These are phyloP conservation scores for Globisporangium canariense DNA, from an alignment of 352 stramenopile species.

Conservation along the genomic window DNA sequence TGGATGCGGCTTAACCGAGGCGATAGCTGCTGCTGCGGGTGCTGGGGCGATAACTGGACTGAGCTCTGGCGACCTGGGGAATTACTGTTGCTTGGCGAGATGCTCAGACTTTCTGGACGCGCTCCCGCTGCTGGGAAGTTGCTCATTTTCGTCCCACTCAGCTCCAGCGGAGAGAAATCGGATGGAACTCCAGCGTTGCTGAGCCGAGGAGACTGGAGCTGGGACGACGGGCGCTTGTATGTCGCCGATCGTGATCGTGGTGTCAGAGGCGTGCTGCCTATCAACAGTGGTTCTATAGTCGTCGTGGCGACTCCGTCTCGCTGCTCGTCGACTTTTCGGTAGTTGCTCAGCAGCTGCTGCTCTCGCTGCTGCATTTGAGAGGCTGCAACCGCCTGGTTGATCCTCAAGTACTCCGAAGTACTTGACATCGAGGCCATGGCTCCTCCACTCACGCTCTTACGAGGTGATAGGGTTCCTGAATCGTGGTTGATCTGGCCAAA, in stretches of 20 bases:
- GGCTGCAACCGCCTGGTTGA: conserved; percentile 4
- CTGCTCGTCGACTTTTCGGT: conserved; percentile 17
- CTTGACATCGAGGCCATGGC: not conserved
- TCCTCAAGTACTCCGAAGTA: conserved; percentile 3
- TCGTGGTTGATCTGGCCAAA: not conserved
- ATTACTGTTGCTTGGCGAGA: not conserved
- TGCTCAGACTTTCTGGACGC: not conserved
- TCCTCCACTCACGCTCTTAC: not conserved
- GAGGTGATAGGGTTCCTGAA: not conserved
- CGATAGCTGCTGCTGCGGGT: conserved; percentile 3
- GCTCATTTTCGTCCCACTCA: conserved; percentile 3
- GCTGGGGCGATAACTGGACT: not conserved
- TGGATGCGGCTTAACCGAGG: conserved; percentile 1
- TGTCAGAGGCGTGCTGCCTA: conserved; percentile 6
- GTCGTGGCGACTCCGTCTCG: conserved; percentile 1
- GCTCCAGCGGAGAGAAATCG: not conserved
- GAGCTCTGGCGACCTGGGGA: not conserved
- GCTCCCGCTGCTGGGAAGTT: not conserved
- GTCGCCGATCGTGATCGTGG: conserved; percentile 15
- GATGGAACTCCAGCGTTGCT: not conserved
- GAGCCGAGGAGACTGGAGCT: not conserved
- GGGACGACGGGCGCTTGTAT: conserved; percentile 8
- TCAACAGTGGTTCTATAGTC: not conserved
- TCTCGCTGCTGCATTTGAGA: conserved; percentile 14
- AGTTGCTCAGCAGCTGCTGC: conserved; percentile 13